Percentiles rank a stretch among this genome's conserved stretches.
Evolutionary conservation across 257 asterid genomes (phyloP).

Genomic region (Nicotiana sylvestris): DNA sequence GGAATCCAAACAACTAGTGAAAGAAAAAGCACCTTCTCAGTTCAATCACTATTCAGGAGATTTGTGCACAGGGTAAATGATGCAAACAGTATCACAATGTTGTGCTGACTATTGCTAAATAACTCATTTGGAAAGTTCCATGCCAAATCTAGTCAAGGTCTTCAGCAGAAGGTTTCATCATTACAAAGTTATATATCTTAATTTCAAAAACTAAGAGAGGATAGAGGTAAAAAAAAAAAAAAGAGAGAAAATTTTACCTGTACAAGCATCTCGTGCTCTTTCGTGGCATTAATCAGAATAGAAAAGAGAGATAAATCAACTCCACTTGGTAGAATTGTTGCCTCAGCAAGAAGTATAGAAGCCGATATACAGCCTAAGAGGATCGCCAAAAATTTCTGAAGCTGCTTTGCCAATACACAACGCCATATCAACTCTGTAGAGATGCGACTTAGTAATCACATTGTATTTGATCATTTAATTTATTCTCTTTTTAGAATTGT

Average conservation of each 20-base stretch:
- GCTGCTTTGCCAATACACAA: conserved; percentile 54
- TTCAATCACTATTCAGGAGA: not conserved
- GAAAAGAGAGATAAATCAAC: conserved; percentile 79
- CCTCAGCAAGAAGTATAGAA: conserved; percentile 81
- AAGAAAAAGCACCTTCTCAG: not conserved
- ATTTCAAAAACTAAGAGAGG: not conserved
- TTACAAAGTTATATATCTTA: not conserved
- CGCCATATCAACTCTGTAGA: conserved; percentile 67
- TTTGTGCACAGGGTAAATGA: not conserved
- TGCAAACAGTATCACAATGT: not conserved
- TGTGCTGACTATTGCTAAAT: not conserved
- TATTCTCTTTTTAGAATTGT: not conserved
- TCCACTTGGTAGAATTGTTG: conserved; percentile 63
- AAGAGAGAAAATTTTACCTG: conserved; percentile 44
- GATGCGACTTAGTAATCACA: not conserved
- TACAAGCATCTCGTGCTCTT: conserved; percentile 47
- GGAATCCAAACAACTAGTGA: conserved; percentile 4
- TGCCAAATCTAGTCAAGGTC: not conserved
- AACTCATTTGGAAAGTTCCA: not conserved
- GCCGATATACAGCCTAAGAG: conserved; percentile 65
- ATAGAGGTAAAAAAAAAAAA: not conserved
- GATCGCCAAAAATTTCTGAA: conserved; percentile 54
- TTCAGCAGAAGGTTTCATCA: not conserved
- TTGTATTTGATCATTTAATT: not conserved
- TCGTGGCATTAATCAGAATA: conserved; percentile 43